Percentiles rank a stretch among this genome's conserved stretches.
phyloP scores from a whole-genome alignment of 345 rosid genomes.

The Populus nigra region DNA sequence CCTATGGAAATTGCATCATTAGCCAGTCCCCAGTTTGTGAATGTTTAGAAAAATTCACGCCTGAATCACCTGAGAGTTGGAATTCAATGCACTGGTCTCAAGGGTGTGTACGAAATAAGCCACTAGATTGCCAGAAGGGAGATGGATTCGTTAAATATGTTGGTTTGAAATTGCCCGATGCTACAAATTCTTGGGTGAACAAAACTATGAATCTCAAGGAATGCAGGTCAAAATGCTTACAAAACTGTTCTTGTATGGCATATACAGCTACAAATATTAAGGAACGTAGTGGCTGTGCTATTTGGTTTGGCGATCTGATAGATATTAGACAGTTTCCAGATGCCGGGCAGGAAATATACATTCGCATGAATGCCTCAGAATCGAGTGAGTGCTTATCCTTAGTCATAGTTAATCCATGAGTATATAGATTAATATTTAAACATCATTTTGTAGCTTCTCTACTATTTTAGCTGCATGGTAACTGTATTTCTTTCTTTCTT shows the following conservation, averaged over 20 bases:
- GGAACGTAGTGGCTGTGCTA: conserved; percentile 13
- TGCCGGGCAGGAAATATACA: conserved; percentile 3
- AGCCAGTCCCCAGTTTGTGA: neutral
- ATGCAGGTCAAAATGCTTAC: conserved; percentile 11
- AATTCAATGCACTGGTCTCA: conserved; percentile 3
- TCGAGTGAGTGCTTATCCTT: neutral
- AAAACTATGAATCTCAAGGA: conserved; percentile 3
- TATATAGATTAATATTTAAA: neutral
- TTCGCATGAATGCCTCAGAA: conserved; percentile 15
- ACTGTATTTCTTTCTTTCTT: neutral
- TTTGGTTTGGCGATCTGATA: conserved; percentile 16
- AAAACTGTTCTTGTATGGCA: conserved; percentile 22
- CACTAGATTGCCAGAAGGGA: conserved; percentile 3
- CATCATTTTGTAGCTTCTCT: too few relatives aligned
- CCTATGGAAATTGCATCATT: conserved; percentile 5
- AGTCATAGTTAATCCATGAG: neutral
- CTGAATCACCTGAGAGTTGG: neutral
- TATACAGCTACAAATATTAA: neutral
- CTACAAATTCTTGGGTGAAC: conserved; percentile 8
- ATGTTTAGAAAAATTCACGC: conserved; percentile 17
- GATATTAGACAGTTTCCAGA: conserved; percentile 9
- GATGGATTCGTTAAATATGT: conserved; percentile 8
- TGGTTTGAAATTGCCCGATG: conserved; percentile 16
- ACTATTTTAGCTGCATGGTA: neutral
- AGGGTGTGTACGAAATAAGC: conserved; percentile 9